Conservation (phyloP, 257 asterid genomes). For the Schizonepeta tenuifolia region DNA sequence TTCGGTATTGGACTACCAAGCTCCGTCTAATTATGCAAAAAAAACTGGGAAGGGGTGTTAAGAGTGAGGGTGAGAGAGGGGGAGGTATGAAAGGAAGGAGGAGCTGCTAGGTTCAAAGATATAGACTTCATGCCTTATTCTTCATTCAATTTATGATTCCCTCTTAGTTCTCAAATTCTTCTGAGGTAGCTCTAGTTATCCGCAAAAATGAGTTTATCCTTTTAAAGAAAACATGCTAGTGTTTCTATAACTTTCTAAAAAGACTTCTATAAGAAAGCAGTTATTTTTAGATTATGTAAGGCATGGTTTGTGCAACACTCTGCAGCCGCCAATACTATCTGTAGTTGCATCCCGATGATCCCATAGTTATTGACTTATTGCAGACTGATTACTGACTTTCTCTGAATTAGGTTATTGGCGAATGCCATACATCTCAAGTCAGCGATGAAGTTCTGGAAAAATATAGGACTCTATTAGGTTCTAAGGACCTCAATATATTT, state of each 20-base stretch:
- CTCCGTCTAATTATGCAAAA: neutral
- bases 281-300: neutral
- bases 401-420: slow-evolving; percentile 82
- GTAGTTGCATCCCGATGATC: slow-evolving; percentile 9
- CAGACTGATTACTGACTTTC: slow-evolving; percentile 24
- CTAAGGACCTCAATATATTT: slow-evolving; percentile 72
- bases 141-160: slow-evolving; percentile 2
- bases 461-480: slow-evolving; percentile 58
- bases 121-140: slow-evolving; percentile 20
- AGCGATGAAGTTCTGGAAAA: slow-evolving; percentile 60
- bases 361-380: slow-evolving; percentile 23
- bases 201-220: neutral
- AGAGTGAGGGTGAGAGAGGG: too few relatives aligned
- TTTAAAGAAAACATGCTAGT: neutral
- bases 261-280: neutral
- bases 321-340: neutral
- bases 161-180: slow-evolving; percentile 14
- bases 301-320: slow-evolving; percentile 1
- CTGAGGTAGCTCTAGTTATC: neutral
- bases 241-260: neutral
- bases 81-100: neutral
- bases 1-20: neutral
- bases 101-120: neutral
- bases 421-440: slow-evolving; percentile 72
- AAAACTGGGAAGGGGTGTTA: neutral